Base-by-base conservation (phyloP, 2,329 filamentous ascomycete genomes). In the Trichoderma simmonsii region DNA sequence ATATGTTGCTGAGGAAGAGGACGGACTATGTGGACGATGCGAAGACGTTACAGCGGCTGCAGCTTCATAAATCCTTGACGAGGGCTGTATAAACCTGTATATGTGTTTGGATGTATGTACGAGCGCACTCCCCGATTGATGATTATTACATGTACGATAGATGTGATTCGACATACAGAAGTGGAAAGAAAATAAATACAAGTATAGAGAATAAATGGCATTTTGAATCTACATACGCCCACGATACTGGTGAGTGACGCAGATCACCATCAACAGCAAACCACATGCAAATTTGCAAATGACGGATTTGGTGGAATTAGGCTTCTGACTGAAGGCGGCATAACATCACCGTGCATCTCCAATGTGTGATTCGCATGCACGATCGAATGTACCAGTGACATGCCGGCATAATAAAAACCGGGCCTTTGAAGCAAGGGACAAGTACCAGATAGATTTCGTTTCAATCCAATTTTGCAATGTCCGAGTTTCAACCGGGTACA, bases 11-110 rank as follows among this genome's bases (percentile, higher is more conserved):
- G 84, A 87, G n/a, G 82, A 82, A 62, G 86, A 91, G 75, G 89
- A 92, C 21, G 80, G 83, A 51, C 82, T 97, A 21, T 98, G 95
- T 81, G 82, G 81, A 63, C 85, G 94, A 78, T 98, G 95, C 80
- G 89, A 91, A 34, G 86, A 89, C 14, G 88, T 95, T 26, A 32
- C 21, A 57, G 36, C 66, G 6, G 26, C 56, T 3, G 8, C 48
- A 14, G 28, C 66, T 43, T 48, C 28, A 32, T 69, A 28, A 34
- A 3, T n/a, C 11, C 15, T 43, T 30, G 18, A n/a, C 8, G 32
- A 24, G 7, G 30, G n/a, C n/a, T 43, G 21, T n/a, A 30, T 21
- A 15, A 30, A 36, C n/a, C 28, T 43, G 32, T 56, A 57, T 67
- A 15, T 39, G 24, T 59, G 32, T 39, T 26, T 65, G 26, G 3